Evolutionary conservation across 2,329 filamentous ascomycete species (phyloP).

Genomic region (Scedosporium boydii): DNA sequence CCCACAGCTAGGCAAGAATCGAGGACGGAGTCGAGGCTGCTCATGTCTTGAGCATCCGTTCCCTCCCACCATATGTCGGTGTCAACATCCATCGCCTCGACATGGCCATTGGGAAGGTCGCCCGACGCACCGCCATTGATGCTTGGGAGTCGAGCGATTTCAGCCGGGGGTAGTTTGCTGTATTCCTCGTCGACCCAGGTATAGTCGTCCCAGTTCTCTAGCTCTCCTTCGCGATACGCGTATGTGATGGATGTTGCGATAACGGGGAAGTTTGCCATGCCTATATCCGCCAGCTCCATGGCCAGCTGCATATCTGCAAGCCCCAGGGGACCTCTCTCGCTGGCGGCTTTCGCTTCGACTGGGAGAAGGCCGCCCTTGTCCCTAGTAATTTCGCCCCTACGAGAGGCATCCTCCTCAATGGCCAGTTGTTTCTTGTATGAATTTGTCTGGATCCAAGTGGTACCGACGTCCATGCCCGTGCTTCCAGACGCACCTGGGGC

Average conservation of each 20-base stretch:
- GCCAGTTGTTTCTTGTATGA: conserved; percentile 67
- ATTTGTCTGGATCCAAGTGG: conserved; percentile 67
- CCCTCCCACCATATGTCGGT: conserved; percentile 54
- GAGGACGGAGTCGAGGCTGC: conserved; percentile 44
- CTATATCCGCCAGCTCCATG: conserved; percentile 64
- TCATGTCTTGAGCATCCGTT: conserved; percentile 39
- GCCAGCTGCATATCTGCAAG: conserved; percentile 72
- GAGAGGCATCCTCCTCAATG: conserved; percentile 63
- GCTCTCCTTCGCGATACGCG: conserved; percentile 65
- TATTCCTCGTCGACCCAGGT: conserved; percentile 36
- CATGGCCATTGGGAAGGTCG: conserved; percentile 37
- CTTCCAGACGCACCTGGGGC: conserved; percentile 52
- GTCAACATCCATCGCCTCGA: conserved; percentile 52
- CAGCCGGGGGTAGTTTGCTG: conserved; percentile 15
- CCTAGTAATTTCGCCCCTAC: conserved; percentile 63
- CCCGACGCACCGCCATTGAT: conserved; percentile 22
- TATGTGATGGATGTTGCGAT: conserved; percentile 61
- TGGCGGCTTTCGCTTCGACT: conserved; percentile 67
- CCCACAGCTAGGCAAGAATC: conserved; percentile 45
- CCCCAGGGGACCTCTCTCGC: conserved; percentile 60
- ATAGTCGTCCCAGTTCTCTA: conserved; percentile 57
- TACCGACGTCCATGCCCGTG: conserved; percentile 54
- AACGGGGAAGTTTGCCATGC: conserved; percentile 68
- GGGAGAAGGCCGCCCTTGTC: conserved; percentile 73
- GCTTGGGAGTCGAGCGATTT: conserved; percentile 20